A percentile compares a stretch with the other conserved stretches of the same genome.
Conservation (phyloP, 805 yeast genomes). For the Teunomyces cretensis region DNA sequence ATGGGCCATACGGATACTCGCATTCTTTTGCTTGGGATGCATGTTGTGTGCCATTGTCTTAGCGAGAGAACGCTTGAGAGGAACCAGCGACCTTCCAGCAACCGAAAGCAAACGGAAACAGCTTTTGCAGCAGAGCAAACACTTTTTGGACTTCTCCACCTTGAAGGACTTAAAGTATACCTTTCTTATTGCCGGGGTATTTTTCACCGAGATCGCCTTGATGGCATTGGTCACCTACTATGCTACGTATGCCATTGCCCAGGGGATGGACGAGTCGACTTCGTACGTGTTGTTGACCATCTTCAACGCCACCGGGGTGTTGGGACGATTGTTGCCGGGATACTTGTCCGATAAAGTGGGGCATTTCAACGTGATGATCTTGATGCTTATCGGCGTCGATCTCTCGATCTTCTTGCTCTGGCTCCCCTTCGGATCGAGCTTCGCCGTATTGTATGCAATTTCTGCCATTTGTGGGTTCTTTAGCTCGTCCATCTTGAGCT, state of each 20-base stretch:
- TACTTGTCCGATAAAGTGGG: conserved; percentile 54
- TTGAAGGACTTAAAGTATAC: conserved; percentile 38
- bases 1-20: conserved; percentile 49
- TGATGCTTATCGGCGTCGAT: conserved; percentile 46
- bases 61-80: conserved; percentile 15
- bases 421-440: conserved; percentile 59
- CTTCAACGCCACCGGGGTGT: conserved; percentile 45
- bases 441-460: conserved; percentile 49
- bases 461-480: conserved; percentile 57
- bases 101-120: not conserved
- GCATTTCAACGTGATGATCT: conserved; percentile 54
- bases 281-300: conserved; percentile 47
- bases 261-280: conserved; percentile 44
- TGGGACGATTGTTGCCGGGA: conserved; percentile 59
- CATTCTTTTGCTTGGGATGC: conserved; percentile 16
- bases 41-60: conserved; percentile 13
- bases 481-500: conserved; percentile 59
- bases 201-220: conserved; percentile 51
- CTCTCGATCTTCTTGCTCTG: conserved; percentile 55
- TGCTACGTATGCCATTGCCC: conserved; percentile 54
- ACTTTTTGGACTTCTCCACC: conserved; percentile 37
- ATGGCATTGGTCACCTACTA: conserved; percentile 54
- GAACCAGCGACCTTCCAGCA: not conserved
- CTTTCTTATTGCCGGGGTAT: conserved; percentile 39
- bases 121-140: conserved; percentile 3